Base-by-base conservation (phyloP, 768 basidiomycete species). In the Crepidotus variabilis region DNA sequence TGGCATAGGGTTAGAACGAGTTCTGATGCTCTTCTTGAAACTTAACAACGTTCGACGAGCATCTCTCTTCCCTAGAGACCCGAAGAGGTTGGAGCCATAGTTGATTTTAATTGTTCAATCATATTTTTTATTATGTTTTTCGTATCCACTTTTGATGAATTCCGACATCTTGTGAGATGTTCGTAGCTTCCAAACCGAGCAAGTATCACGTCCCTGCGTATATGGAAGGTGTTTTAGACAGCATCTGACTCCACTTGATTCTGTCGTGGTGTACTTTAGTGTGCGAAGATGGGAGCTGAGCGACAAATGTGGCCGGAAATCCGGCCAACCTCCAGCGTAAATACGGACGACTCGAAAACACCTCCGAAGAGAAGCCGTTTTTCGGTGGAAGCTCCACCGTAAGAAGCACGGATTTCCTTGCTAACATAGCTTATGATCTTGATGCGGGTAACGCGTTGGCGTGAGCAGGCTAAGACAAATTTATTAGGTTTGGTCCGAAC, bases 1-100 rank as follows among this genome's bases (percentile, higher is more conserved):
- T 60, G 96, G 96, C 58, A 94, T 98, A 63, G 95, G 92, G 52
- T 78, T 95, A 58, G 94, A 97, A 73, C 90, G 94, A 54, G 94
- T 99, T 51, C 73, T 98, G 67, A 98, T 98, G 95, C 77, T 99
- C 62, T 99, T 94, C 84, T 77, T 99, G 71, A 95, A 96, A 76
- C 80, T 99, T 60, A 91, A 90, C 76, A 97, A 98, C 78, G 94
- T 98, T 66, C 81, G 96, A 51, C 78, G 93, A 50, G 94, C 93
- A 22, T 90, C 90, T 22, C 68, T 98, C 67, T 98, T 98, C 86
- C 97, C 97, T 13, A 83, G 97, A 66, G 97, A 98, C 75, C 97
- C 97, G 55, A 96, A 94, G 77, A 81, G 96, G 56, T 77, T 98
- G 62, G 90, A 92, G 62, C 95, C 95, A 45, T 98, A 75, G 61